Conservation (phyloP, 371 early-diverging fungal species). For the Phascolomyces articulosus region DNA sequence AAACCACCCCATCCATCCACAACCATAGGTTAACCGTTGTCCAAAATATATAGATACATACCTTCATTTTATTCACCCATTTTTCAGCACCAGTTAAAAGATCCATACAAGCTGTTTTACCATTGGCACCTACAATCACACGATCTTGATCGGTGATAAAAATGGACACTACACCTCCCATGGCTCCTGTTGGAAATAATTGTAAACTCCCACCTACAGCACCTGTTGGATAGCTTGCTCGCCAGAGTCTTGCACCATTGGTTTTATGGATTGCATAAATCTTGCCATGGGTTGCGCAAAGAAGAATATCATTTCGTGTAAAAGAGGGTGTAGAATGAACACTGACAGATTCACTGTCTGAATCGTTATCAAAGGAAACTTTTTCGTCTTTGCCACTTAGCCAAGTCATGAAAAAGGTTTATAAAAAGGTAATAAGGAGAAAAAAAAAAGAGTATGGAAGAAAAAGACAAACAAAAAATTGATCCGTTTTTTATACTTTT, state of each 20-base stretch:
- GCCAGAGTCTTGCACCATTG: slow-evolving; percentile 32
- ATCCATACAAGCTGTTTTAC: slow-evolving; percentile 24
- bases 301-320: slow-evolving; percentile 28
- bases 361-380: not conserved
- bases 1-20: no score
- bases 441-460: not conserved
- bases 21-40: no score
- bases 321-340: slow-evolving; percentile 8
- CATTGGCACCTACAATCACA: slow-evolving; percentile 21
- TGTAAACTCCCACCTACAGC: slow-evolving; percentile 14
- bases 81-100: slow-evolving; percentile 21
- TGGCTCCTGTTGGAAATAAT: slow-evolving; percentile 17
- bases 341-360: slow-evolving; percentile 4
- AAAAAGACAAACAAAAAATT: no score
- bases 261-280: slow-evolving; percentile 39
- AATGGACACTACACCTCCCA: slow-evolving; percentile 20
- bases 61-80: slow-evolving; percentile 37
- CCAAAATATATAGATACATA: no score
- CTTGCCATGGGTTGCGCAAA: slow-evolving; percentile 39
- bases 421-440: not conserved
- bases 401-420: slow-evolving; percentile 1
- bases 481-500: not conserved
- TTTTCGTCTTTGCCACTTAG: slow-evolving; percentile 6
- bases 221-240: slow-evolving; percentile 22
- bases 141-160: slow-evolving; percentile 29